Evolutionary conservation across 2,329 filamentous ascomycete species (phyloP).

Genomic region (Aspergillus sclerotialis): DNA sequence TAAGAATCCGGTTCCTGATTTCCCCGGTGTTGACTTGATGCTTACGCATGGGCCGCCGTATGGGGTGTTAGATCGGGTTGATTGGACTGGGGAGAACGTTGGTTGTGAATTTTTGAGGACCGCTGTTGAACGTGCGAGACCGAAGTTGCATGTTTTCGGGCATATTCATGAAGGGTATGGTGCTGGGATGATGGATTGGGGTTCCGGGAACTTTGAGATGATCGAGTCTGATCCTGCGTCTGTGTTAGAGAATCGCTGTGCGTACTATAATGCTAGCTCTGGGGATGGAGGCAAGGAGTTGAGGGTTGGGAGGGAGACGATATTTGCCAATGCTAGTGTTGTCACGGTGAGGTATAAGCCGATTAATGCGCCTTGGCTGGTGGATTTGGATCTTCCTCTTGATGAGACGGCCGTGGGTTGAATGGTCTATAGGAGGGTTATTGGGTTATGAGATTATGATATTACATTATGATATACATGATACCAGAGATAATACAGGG

Average conservation of each 20-base stretch:
- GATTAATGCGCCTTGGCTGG: constrained; percentile 48
- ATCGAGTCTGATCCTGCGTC: constrained; percentile 19
- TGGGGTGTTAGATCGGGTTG: constrained; percentile 42
- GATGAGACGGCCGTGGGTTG: too few relatives aligned
- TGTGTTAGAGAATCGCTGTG: constrained; percentile 24
- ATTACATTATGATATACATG: too few relatives aligned
- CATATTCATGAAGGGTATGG: constrained; percentile 55
- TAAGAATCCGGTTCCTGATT: constrained; percentile 37
- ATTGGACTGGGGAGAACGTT: constrained; percentile 27
- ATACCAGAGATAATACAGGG: too few relatives aligned
- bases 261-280: constrained; percentile 27
- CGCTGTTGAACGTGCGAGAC: constrained; percentile 45
- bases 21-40: constrained; percentile 46
- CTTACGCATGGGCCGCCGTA: constrained; percentile 56
- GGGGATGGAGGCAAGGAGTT: constrained; percentile 21
- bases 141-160: constrained; percentile 55
- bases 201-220: constrained; percentile 7
- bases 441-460: not conserved
- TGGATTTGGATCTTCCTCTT: constrained; percentile 46
- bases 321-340: constrained; percentile 54
- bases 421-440: not conserved
- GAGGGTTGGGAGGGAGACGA: constrained; percentile 43
- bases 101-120: constrained; percentile 51
- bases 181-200: constrained; percentile 29
- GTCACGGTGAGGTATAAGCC: constrained; percentile 45